Evolutionary conservation across 164 flowering plant genomes (phyloP).

Genomic region (Buxus sempervirens): DNA sequence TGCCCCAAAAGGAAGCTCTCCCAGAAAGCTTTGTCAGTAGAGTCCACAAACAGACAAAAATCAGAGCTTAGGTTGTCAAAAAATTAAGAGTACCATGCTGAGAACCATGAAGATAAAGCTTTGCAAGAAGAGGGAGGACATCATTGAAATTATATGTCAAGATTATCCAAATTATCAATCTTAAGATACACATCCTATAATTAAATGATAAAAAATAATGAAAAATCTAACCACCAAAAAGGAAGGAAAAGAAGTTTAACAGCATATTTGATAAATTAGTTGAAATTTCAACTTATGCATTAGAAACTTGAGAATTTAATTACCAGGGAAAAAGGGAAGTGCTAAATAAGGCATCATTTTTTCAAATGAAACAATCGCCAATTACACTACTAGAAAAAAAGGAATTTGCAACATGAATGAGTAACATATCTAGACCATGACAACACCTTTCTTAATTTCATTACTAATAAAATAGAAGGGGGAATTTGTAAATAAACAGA

Average conservation of each 20-base stretch:
- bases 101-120: neutral
- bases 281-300: no score
- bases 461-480: no score
- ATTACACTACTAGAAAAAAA: neutral
- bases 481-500: no score
- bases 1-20: neutral
- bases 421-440: no score
- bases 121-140: neutral
- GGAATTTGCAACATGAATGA: neutral
- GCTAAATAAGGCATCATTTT: no score
- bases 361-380: no score
- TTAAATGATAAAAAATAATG: no score
- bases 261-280: neutral
- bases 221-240: neutral
- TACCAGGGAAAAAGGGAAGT: no score
- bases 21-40: neutral
- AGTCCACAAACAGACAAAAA: neutral
- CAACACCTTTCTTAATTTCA: no score
- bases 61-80: neutral
- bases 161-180: neutral
- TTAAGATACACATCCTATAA: neutral
- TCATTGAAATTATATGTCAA: neutral
- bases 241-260: no score
- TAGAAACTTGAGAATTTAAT: no score
- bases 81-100: neutral